Percentiles rank a stretch among this genome's conserved stretches.
These are phyloP conservation scores for Bertia moriformis DNA, from an alignment of 2,329 filamentous ascomycete genomes.

Conservation along the genomic window DNA sequence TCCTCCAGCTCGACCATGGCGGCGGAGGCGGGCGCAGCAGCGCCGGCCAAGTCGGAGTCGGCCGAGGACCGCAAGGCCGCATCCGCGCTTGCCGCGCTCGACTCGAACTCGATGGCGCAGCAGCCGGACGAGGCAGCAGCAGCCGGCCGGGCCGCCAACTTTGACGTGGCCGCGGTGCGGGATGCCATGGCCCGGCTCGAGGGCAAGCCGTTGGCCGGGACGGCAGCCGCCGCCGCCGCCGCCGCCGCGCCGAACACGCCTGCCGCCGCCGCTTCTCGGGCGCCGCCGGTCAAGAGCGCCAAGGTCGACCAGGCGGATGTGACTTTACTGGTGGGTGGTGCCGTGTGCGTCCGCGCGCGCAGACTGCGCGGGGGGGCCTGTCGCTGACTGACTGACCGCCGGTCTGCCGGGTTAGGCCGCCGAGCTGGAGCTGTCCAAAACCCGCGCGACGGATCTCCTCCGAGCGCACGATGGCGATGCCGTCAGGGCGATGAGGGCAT, in stretches of 20 bases:
- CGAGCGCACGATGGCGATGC: slow-evolving; percentile 58
- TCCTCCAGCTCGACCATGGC: too few relatives aligned
- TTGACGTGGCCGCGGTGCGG: slow-evolving; percentile 56
- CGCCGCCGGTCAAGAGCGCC: slow-evolving; percentile 39
- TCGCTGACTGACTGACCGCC: slow-evolving; percentile 2
- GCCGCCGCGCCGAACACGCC: too few relatives aligned
- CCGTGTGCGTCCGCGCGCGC: background rate
- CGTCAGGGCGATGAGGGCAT: slow-evolving; percentile 52
- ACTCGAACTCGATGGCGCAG: slow-evolving; percentile 29
- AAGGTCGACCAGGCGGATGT: slow-evolving; percentile 67
- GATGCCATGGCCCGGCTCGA: slow-evolving; percentile 57
- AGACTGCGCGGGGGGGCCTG: background rate
- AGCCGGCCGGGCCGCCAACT: slow-evolving; percentile 33
- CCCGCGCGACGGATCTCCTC: slow-evolving; percentile 61
- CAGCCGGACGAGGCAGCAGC: slow-evolving; percentile 31
- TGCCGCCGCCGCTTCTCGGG: too few relatives aligned
- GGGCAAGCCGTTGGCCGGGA: slow-evolving; percentile 15
- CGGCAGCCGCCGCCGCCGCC: slow-evolving; percentile 7
- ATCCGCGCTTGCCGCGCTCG: slow-evolving; percentile 58
- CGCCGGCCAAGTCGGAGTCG: slow-evolving; percentile 38
- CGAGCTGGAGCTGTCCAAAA: slow-evolving; percentile 57
- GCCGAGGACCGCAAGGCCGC: slow-evolving; percentile 68
- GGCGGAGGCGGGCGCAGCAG: too few relatives aligned
- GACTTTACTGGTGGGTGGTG: slow-evolving; percentile 41
- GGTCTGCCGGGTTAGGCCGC: slow-evolving; percentile 31